Conservation (phyloP, 352 stramenopile genomes). For the Elongisporangium prolatum region DNA sequence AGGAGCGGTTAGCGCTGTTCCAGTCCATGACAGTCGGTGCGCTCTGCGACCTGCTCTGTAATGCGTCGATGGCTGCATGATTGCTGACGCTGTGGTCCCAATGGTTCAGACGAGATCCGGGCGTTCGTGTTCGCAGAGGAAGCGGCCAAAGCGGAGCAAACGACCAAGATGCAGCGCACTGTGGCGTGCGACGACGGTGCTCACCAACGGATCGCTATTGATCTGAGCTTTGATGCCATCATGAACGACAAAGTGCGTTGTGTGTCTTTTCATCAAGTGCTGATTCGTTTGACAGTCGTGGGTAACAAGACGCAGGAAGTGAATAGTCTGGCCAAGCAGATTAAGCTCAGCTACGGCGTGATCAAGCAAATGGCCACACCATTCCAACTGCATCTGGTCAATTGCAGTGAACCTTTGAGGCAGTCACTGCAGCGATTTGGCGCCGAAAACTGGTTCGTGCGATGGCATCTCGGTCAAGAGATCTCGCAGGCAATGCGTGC, state of each 20-base stretch:
- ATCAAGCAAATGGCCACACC: slow-evolving; percentile 61
- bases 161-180: slow-evolving; percentile 25
- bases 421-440: slow-evolving; percentile 57
- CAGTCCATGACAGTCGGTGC: slow-evolving; percentile 57
- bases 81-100: not conserved
- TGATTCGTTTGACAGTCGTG: not conserved
- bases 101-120: slow-evolving; percentile 36
- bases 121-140: slow-evolving; percentile 41
- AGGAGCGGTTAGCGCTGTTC: slow-evolving; percentile 46
- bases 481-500: slow-evolving; percentile 33
- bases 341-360: slow-evolving; percentile 68
- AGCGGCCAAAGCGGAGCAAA: slow-evolving; percentile 21
- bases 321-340: slow-evolving; percentile 64
- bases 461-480: slow-evolving; percentile 32
- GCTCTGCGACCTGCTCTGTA: slow-evolving; percentile 1
- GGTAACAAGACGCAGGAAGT: too few relatives aligned
- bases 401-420: slow-evolving; percentile 42
- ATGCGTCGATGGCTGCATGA: too few relatives aligned
- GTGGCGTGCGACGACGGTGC: slow-evolving; percentile 9
- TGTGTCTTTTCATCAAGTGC: not conserved
- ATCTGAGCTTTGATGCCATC: slow-evolving; percentile 71
- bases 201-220: slow-evolving; percentile 49
- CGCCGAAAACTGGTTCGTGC: slow-evolving; percentile 54
- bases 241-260: slow-evolving; percentile 70
- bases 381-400: slow-evolving; percentile 60